Evolutionary conservation across 164 flowering plant species (phyloP).

Genomic region (Piper betle): DNA sequence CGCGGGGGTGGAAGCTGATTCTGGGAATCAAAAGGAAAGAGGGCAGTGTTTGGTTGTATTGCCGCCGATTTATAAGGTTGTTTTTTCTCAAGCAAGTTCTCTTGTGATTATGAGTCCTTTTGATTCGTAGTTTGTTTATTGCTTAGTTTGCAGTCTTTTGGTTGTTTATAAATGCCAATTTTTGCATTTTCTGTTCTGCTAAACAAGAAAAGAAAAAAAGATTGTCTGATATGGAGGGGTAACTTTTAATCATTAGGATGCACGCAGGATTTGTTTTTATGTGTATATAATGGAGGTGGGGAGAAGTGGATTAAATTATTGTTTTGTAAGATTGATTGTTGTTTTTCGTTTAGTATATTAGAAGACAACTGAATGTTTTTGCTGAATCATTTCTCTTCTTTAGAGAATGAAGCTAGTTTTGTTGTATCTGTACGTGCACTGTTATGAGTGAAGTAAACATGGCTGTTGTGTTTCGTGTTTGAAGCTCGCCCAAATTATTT

Average conservation of each 20-base stretch:
- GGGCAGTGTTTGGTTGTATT: conserved; percentile 35
- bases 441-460: too few species aligned
- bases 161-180: neutral
- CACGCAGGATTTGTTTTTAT: too few species aligned
- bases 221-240: neutral
- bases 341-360: too few species aligned
- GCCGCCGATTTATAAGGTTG: conserved; percentile 69
- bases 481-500: too few species aligned
- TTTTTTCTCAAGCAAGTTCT: neutral
- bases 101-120: neutral
- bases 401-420: too few species aligned
- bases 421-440: too few species aligned
- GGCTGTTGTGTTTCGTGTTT: too few species aligned
- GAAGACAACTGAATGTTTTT: too few species aligned
- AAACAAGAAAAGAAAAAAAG: too few species aligned
- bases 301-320: neutral
- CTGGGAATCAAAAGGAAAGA: conserved; percentile 45
- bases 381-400: too few species aligned
- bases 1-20: conserved; percentile 66
- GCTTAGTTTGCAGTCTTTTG: neutral
- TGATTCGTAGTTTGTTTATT: neutral
- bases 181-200: neutral
- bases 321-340: too few species aligned
- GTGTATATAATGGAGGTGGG: neutral
- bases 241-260: neutral